phyloP scores from a whole-genome alignment of 1,139 yeast genomes.

The Kodamaea arcana region DNA sequence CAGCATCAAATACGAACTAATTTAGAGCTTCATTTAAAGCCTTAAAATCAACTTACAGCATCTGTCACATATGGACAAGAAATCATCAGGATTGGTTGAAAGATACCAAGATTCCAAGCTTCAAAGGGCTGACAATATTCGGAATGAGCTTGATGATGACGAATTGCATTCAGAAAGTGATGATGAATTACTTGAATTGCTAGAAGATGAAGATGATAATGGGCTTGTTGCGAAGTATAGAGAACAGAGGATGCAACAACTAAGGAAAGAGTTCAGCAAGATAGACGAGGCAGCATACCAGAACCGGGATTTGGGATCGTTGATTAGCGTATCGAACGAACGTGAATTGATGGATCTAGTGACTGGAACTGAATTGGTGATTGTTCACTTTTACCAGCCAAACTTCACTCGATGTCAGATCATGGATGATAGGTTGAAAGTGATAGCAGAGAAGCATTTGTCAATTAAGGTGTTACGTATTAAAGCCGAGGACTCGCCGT shows the following conservation, averaged over 20 bases:
- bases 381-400: slow-evolving; percentile 66
- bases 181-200: slow-evolving; percentile 19
- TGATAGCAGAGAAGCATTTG: slow-evolving; percentile 53
- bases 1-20: neutral
- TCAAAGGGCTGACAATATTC: slow-evolving; percentile 15
- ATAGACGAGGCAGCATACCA: slow-evolving; percentile 31
- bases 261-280: slow-evolving; percentile 40
- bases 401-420: slow-evolving; percentile 55
- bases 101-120: slow-evolving; percentile 38
- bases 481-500: slow-evolving; percentile 67
- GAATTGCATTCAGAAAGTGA: slow-evolving; percentile 31
- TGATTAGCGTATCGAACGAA: slow-evolving; percentile 44
- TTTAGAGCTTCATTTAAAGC: neutral
- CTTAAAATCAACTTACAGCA: neutral
- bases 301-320: slow-evolving; percentile 38
- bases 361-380: slow-evolving; percentile 36
- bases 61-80: slow-evolving; percentile 23
- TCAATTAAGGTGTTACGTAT: slow-evolving; percentile 52
- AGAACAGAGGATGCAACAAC: slow-evolving; percentile 48
- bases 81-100: slow-evolving; percentile 34
- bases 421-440: slow-evolving; percentile 50
- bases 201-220: slow-evolving; percentile 36
- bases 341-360: slow-evolving; percentile 53
- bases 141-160: slow-evolving; percentile 24
- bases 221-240: slow-evolving; percentile 31